Evolutionary conservation across 768 basidiomycete species (phyloP).

Genomic region (Macrolepiota fuliginosa): DNA sequence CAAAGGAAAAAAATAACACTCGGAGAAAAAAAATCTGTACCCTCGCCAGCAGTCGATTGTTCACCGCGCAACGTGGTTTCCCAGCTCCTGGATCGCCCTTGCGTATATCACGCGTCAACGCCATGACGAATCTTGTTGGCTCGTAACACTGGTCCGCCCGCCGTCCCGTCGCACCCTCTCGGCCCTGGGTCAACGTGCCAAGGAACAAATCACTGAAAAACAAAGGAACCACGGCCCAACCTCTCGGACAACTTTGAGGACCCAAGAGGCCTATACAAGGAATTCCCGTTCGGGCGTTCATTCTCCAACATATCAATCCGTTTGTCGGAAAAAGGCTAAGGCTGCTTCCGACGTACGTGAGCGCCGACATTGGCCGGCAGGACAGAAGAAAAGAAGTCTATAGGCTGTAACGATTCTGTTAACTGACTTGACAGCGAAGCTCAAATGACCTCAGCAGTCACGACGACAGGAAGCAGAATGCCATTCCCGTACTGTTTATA

Average conservation of each 20-base stretch:
- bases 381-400: neutral
- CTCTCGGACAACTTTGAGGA: too few relatives aligned
- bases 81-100: neutral
- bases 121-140: neutral
- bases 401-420: neutral
- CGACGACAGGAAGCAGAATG: neutral
- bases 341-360: neutral
- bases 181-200: neutral
- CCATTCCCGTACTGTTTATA: neutral
- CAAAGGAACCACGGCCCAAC: neutral
- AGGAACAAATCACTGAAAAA: neutral
- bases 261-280: neutral
- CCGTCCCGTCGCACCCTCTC: neutral
- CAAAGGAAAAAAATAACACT: neutral
- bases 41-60: neutral
- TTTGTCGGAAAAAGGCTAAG: constrained; percentile 1
- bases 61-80: neutral
- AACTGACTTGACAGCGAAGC: constrained; percentile 2
- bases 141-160: neutral
- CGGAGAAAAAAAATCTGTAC: neutral
- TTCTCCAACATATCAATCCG: constrained; percentile 2
- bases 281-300: neutral
- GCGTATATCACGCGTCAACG: neutral
- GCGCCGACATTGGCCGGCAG: neutral
- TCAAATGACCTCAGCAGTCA: neutral